Evolutionary conservation across 139 green algal species (phyloP).

Genomic region (Chlamydomonas schloesseri): DNA sequence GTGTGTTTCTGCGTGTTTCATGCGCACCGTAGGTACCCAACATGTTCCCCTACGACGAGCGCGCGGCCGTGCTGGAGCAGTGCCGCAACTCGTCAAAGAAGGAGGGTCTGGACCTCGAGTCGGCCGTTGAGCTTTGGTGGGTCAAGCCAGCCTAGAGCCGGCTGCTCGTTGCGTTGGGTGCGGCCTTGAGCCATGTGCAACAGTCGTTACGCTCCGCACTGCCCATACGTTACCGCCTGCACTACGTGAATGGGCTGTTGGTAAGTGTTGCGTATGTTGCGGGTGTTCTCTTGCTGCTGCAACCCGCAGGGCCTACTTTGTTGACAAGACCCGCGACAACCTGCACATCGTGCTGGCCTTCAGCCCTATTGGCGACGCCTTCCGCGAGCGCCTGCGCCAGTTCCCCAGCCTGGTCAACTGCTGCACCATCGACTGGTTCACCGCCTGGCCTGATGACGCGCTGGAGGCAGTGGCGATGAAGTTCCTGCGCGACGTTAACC

Average conservation of each 20-base stretch:
- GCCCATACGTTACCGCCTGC: no score
- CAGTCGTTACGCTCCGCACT: no score
- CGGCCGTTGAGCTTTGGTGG: slow-evolving; percentile 35
- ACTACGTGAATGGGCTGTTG: no score
- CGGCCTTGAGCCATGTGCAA: no score
- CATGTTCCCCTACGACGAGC: slow-evolving; percentile 86
- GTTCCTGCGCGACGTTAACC: slow-evolving; percentile 72
- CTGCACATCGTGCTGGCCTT: slow-evolving; percentile 84
- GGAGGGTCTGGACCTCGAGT: slow-evolving; percentile 62
- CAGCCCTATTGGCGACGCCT: slow-evolving; percentile 78
- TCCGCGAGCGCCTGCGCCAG: slow-evolving; percentile 78
- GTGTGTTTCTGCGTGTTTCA: no score
- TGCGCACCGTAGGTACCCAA: slow-evolving; percentile 88
- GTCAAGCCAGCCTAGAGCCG: neutral
- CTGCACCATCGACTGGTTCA: slow-evolving; percentile 87
- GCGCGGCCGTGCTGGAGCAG: slow-evolving; percentile 66
- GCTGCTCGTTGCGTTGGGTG: no score
- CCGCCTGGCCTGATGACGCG: slow-evolving; percentile 76
- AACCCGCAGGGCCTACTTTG: slow-evolving; percentile 65
- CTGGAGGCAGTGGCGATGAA: slow-evolving; percentile 82
- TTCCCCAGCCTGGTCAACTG: slow-evolving; percentile 88
- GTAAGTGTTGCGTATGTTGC: no score
- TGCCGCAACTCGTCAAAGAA: slow-evolving; percentile 53
- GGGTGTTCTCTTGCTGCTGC: no score
- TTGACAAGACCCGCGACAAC: slow-evolving; percentile 66